A percentile compares a stretch with the other conserved stretches of the same genome.
Conservation (phyloP, 805 yeast genomes). For the Teunomyces gatunensis region DNA sequence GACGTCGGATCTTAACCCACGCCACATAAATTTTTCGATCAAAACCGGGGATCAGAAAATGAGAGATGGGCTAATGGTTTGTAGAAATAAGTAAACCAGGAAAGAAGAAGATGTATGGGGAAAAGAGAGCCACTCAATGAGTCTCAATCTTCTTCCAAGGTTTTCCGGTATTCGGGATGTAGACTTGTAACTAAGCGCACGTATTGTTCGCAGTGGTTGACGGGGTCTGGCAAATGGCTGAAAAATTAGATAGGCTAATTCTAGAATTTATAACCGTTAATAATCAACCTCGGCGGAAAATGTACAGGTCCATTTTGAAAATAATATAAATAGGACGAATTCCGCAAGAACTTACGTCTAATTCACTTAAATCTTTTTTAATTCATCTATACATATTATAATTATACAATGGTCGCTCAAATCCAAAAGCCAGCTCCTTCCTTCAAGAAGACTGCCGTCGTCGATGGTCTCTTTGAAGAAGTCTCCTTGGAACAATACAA, state of each 20-base stretch:
- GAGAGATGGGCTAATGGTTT: neutral
- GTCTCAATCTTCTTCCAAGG: too few species aligned
- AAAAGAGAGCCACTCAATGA: too few species aligned
- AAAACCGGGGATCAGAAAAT: neutral
- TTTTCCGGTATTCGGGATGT: too few species aligned
- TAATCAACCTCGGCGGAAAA: slow-evolving; percentile 2
- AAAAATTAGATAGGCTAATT: slow-evolving; percentile 2
- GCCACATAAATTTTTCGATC: neutral
- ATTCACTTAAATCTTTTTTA: neutral
- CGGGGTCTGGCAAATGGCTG: neutral
- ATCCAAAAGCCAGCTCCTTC: slow-evolving; percentile 96
- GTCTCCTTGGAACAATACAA: slow-evolving; percentile 90
- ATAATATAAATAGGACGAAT: slow-evolving; percentile 2
- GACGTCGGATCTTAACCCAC: slow-evolving; percentile 4
- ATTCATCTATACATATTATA: neutral
- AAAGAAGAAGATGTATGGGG: too few species aligned
- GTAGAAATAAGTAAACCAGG: neutral
- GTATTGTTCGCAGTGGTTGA: neutral
- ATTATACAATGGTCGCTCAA: slow-evolving; percentile 69
- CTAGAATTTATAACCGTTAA: slow-evolving; percentile 3
- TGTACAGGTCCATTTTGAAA: slow-evolving; percentile 1
- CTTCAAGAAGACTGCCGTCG: slow-evolving; percentile 95
- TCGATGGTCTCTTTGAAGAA: slow-evolving; percentile 95
- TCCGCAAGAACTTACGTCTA: neutral
- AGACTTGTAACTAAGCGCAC: neutral